A percentile compares a stretch with the other conserved stretches of the same genome.
Evolutionary conservation across 345 rosid species (phyloP).

Genomic region (Hibiscus syriacus): DNA sequence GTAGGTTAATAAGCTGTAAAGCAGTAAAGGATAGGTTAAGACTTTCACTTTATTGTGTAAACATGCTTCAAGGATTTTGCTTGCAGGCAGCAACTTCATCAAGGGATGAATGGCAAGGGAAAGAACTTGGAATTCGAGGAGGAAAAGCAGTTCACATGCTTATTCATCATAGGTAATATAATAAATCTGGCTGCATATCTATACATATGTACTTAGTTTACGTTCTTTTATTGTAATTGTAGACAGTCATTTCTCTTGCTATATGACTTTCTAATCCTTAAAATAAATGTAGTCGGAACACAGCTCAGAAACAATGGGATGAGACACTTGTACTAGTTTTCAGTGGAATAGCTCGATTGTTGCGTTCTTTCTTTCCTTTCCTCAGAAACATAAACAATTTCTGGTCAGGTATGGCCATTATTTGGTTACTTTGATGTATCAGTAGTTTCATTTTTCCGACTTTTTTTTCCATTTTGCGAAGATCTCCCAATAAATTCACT

Average conservation of each 20-base stretch:
- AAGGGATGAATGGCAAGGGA: constrained; percentile 97
- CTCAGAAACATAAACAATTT: constrained; percentile 68
- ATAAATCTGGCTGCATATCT: not conserved
- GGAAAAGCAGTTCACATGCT: constrained; percentile 98
- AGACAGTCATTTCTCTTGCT: constrained; percentile 7
- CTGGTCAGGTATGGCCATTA: constrained; percentile 62
- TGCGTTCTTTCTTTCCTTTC: constrained; percentile 89
- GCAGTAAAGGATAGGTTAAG: constrained; percentile 1
- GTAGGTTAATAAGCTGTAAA: constrained; percentile 28
- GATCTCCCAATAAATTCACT: not conserved
- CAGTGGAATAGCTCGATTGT: constrained; percentile 86
- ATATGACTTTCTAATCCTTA: constrained; percentile 12
- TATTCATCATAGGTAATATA: constrained; percentile 84
- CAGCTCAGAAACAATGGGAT: constrained; percentile 99
- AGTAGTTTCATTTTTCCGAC: not conserved
- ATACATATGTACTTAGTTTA: not conserved
- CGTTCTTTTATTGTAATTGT: not conserved
- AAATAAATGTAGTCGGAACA: constrained; percentile 71
- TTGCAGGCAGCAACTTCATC: constrained; percentile 94
- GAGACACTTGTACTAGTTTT: constrained; percentile 93
- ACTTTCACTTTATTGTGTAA: not conserved
- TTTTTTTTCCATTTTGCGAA: not conserved
- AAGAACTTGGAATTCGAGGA: constrained; percentile 89
- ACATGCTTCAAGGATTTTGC: constrained; percentile 17
- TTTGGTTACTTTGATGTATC: constrained; percentile 7